Evolutionary conservation across 371 early-diverging fungal genomes (phyloP).

Genomic region (Batrachochytrium dendrobatidis): DNA sequence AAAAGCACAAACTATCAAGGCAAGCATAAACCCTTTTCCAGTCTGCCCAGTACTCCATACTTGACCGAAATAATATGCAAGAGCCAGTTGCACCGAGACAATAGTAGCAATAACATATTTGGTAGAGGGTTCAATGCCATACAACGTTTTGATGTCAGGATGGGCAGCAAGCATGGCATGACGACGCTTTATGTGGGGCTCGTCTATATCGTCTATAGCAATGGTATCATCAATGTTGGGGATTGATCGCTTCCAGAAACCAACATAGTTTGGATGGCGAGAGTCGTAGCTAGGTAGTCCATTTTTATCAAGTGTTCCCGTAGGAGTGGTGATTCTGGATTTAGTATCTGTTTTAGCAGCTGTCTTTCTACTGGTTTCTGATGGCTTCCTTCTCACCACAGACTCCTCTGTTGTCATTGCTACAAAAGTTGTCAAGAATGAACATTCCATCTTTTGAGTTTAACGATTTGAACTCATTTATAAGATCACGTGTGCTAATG

Average conservation of each 20-base stretch:
- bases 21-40: conserved; percentile 34
- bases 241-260: conserved; percentile 76
- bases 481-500: too few species aligned
- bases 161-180: conserved; percentile 74
- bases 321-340: too few species aligned
- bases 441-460: too few species aligned
- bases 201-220: conserved; percentile 82
- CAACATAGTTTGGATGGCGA: conserved; percentile 73
- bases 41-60: conserved; percentile 7
- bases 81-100: conserved; percentile 62
- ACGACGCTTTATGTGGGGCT: conserved; percentile 91
- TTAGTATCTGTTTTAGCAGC: too few species aligned
- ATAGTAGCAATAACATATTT: conserved; percentile 59
- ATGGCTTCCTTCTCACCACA: too few species aligned
- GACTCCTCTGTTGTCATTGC: too few species aligned
- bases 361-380: too few species aligned
- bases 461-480: too few species aligned
- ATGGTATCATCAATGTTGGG: conserved; percentile 67
- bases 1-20: conserved; percentile 61
- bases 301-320: too few species aligned
- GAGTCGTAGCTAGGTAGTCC: conserved; percentile 53
- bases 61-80: conserved; percentile 73
- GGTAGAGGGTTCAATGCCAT: conserved; percentile 76
- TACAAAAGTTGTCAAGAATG: too few species aligned
- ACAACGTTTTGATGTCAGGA: conserved; percentile 82